These are phyloP conservation scores for Talaromyces sp. DNA, from an alignment of 2,329 filamentous ascomycete genomes.

Conservation along the genomic window DNA sequence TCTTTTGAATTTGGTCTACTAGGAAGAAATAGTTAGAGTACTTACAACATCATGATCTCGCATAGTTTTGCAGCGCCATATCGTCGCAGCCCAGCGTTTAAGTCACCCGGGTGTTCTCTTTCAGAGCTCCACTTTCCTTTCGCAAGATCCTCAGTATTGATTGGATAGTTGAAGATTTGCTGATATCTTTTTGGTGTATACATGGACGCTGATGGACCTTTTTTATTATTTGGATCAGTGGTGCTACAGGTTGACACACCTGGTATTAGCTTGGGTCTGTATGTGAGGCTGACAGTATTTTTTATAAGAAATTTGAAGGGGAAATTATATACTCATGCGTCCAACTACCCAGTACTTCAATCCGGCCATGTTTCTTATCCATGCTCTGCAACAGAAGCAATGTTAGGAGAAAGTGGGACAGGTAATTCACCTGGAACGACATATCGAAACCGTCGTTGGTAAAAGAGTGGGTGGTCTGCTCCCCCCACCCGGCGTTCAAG, in stretches of 20 bases:
- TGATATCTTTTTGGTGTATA: background rate
- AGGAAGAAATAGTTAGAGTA: background rate
- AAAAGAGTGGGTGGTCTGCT: conserved; percentile 14
- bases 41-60: conserved; percentile 31
- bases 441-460: conserved; percentile 16
- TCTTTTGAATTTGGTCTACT: background rate
- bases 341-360: conserved; percentile 16
- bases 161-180: background rate
- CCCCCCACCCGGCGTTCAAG: conserved; percentile 27
- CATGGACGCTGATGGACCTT: background rate
- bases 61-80: conserved; percentile 40
- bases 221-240: background rate
- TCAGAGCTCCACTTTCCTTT: conserved; percentile 8
- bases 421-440: conserved; percentile 17
- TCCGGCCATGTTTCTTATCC: conserved; percentile 16
- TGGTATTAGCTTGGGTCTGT: background rate
- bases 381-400: conserved; percentile 19
- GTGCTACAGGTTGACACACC: background rate
- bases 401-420: conserved; percentile 19
- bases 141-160: conserved; percentile 6
- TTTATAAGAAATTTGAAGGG: background rate
- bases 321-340: conserved; percentile 13
- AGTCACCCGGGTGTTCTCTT: conserved; percentile 19
- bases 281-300: background rate
- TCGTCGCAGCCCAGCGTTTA: conserved; percentile 26